Evolutionary conservation across 805 yeast genomes (phyloP).

Genomic region (Wickerhamiella dianesei): DNA sequence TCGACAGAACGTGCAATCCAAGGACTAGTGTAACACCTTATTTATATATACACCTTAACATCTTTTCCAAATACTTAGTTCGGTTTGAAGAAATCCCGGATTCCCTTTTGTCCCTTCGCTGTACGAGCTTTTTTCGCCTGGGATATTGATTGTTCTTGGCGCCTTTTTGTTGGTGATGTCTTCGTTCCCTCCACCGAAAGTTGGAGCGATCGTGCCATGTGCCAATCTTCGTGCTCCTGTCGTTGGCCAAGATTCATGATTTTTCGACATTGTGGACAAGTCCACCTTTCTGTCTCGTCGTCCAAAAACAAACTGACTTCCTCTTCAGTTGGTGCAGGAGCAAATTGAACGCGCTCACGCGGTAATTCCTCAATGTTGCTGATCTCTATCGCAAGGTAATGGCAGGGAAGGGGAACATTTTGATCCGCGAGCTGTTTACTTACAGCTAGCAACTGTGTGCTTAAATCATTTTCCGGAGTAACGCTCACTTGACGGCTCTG

Average conservation of each 20-base stretch:
- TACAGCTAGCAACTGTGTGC: background rate
- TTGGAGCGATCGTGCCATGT: slow-evolving; percentile 25
- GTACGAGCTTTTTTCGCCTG: background rate
- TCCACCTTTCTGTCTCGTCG: slow-evolving; percentile 5
- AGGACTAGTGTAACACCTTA: slow-evolving; percentile 6
- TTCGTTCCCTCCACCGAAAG: slow-evolving; percentile 20
- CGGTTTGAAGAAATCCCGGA: slow-evolving; percentile 10
- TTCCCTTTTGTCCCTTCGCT: slow-evolving; percentile 7
- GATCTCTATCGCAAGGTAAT: slow-evolving; percentile 12
- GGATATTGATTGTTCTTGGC: slow-evolving; percentile 20
- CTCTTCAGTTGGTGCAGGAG: slow-evolving; percentile 1
- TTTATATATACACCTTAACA: background rate
- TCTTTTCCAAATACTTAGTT: background rate
- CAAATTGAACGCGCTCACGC: slow-evolving; percentile 11
- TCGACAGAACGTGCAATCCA: slow-evolving; percentile 35
- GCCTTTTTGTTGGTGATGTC: slow-evolving; percentile 33
- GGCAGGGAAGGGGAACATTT: slow-evolving; percentile 10
- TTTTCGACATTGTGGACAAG: slow-evolving; percentile 23
- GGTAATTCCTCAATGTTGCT: slow-evolving; percentile 14
- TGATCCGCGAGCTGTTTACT: slow-evolving; percentile 4
- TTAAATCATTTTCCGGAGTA: background rate
- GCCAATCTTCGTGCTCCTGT: slow-evolving; percentile 31
- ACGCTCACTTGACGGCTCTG: slow-evolving; percentile 13
- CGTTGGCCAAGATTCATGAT: slow-evolving; percentile 10
- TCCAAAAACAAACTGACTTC: slow-evolving; percentile 12